A percentile compares a stretch with the other conserved stretches of the same genome.
Conservation (phyloP, 768 basidiomycete species). For the Gloeopeniophorella convolvens region DNA sequence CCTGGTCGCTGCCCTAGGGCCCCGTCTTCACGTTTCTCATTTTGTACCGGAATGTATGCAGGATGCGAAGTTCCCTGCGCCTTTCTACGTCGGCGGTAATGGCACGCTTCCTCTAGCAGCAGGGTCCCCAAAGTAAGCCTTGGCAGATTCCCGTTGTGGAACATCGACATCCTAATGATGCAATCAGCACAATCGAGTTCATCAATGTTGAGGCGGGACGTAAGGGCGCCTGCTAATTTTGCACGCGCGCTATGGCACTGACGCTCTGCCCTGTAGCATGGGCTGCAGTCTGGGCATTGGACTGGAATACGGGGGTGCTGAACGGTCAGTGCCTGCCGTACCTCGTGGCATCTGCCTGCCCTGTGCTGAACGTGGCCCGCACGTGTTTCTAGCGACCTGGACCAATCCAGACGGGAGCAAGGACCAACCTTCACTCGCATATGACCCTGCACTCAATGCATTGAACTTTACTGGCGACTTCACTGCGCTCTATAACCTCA, state of each 20-base stretch:
- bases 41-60: background rate
- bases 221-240: background rate
- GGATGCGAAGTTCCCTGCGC: background rate
- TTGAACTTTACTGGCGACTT: too few relatives aligned
- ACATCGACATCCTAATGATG: background rate
- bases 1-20: background rate
- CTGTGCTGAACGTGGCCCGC: background rate
- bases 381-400: background rate
- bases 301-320: background rate
- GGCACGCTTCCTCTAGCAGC: background rate
- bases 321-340: background rate
- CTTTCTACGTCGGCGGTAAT: background rate
- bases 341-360: background rate
- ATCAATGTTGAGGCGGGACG: background rate
- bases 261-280: background rate
- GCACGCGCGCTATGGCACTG: too few relatives aligned
- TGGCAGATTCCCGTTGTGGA: background rate
- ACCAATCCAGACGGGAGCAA: background rate
- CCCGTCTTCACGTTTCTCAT: background rate
- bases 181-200: background rate
- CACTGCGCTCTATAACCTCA: background rate
- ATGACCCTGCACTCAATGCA: background rate
- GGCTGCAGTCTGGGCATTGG: background rate
- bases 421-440: background rate
- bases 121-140: background rate